A percentile compares a stretch with the other conserved stretches of the same genome.
Conservation (phyloP, 2,329 filamentous ascomycete genomes). For the Pleoardoris graminearum region DNA sequence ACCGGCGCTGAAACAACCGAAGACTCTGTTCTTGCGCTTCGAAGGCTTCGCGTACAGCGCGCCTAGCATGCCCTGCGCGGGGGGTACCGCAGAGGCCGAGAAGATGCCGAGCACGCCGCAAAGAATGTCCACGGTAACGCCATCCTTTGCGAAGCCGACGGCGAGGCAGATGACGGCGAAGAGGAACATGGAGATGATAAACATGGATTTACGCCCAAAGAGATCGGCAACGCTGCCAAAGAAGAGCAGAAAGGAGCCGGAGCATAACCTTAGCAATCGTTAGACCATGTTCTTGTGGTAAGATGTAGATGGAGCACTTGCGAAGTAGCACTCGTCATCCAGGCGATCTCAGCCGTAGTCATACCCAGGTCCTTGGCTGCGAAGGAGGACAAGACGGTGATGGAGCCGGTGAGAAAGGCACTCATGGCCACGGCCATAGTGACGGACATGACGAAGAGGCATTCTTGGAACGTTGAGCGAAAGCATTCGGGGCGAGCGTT, state of each 20-base stretch:
- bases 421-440: constrained; percentile 69
- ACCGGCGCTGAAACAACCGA: constrained; percentile 64
- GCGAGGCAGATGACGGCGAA: constrained; percentile 62
- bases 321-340: constrained; percentile 66
- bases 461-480: constrained; percentile 64
- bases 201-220: constrained; percentile 65
- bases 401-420: constrained; percentile 61
- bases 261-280: constrained; percentile 56
- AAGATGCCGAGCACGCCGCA: constrained; percentile 67
- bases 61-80: constrained; percentile 67
- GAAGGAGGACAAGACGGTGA: constrained; percentile 65
- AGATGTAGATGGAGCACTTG: constrained; percentile 37
- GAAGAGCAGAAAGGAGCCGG: constrained; percentile 67
- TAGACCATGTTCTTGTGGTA: too few relatives aligned
- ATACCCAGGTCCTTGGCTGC: constrained; percentile 64
- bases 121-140: constrained; percentile 64
- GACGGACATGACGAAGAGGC: constrained; percentile 66
- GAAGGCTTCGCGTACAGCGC: constrained; percentile 65
- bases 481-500: constrained; percentile 61
- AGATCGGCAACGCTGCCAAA: constrained; percentile 69
- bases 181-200: constrained; percentile 62
- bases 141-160: constrained; percentile 62
- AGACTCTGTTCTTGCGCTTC: constrained; percentile 65
- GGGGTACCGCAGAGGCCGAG: constrained; percentile 65
- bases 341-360: constrained; percentile 68